Percentiles rank a stretch among this genome's conserved stretches.
Evolutionary conservation across 1,284 basidiomycete species (phyloP).

Genomic region (Macrocystidia cucumis): DNA sequence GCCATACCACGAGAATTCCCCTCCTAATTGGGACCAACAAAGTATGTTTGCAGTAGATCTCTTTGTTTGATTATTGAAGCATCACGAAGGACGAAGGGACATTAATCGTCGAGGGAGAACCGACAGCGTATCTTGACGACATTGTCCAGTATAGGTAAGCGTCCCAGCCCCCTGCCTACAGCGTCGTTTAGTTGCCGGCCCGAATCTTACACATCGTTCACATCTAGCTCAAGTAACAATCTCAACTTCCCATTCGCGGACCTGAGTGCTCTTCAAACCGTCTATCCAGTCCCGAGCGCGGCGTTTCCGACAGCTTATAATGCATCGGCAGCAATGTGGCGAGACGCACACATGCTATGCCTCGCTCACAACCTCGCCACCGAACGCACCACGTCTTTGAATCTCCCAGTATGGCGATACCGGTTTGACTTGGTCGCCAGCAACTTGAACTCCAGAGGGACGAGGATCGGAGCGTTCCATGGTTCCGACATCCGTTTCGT

Average conservation of each 20-base stretch:
- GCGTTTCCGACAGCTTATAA: conserved; percentile 22
- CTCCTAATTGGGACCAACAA: conserved; percentile 33
- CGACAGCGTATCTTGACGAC: conserved; percentile 30
- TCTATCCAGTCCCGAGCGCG: conserved; percentile 20
- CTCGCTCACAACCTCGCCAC: conserved; percentile 32
- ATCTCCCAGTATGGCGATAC: conserved; percentile 33
- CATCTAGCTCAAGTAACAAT: conserved; percentile 30
- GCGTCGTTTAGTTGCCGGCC: background rate
- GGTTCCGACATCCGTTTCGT: conserved; percentile 34
- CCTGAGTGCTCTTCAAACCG: conserved; percentile 13
- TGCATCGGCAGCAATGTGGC: conserved; percentile 29
- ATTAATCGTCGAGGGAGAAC: conserved; percentile 33
- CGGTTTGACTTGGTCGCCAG: conserved; percentile 32
- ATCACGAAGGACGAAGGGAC: conserved; percentile 32
- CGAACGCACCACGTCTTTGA: conserved; percentile 24
- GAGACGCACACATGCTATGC: conserved; percentile 38
- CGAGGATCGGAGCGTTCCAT: conserved; percentile 33
- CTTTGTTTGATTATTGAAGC: background rate
- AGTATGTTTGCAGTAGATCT: conserved; percentile 11
- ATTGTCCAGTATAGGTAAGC: conserved; percentile 25
- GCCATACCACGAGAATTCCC: conserved; percentile 30
- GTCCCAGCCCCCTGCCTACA: background rate
- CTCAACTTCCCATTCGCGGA: conserved; percentile 31
- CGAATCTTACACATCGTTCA: background rate
- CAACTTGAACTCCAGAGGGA: conserved; percentile 33